Evolutionary conservation across 371 early-diverging fungal genomes (phyloP), one percentile per base, ranked within the genome.

Genomic region (Mucor ambiguus): DNA sequence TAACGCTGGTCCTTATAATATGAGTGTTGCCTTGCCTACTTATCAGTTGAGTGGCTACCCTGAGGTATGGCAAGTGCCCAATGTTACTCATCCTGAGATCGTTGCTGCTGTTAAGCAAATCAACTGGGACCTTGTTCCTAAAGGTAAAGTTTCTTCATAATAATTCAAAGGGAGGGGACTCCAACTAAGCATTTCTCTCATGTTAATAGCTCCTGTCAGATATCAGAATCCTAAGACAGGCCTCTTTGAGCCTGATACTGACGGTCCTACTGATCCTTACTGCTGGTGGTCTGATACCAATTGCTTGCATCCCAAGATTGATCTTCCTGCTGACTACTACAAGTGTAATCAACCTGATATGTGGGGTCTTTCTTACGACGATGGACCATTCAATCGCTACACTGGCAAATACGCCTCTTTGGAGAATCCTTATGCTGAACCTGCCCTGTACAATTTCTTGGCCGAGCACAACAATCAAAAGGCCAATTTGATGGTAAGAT

Each of bases 41-140:
- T 4, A 52, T 6, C 26, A 30, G 4, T 35, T 68, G 32, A 20
- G 33, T 22, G 75, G 68, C 7, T 82, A 78, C 38, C 82, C 82
- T 52, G 62, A 64, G 38, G 62, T 72, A 8, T 79, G 78, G 78
- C 44, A 30, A 20, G 33, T 66, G 1, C 78, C 82, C 30, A 49
- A 67, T 26, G 69, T 73, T 2, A 55, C 63, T 28, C 57, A 58
- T 43, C 32, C 73, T 30, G 80, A 79, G 68, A 69, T 82, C 6
- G 37, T 67, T 28, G 75, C 78, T 43, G 78, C 66, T 3, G 65
- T 73, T 16, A 68, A 72, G 18, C 58, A 76, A 4, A 79, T 82
- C 43, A 71, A 79, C 38, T 82, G 83, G 80, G 26, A 29, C 26
- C 56, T 67, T n/a, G 80, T 82, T 4, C 83, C 83, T 14, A 69